Conservation (phyloP, 2,329 filamentous ascomycete species). For the Anthostomella pinea region DNA sequence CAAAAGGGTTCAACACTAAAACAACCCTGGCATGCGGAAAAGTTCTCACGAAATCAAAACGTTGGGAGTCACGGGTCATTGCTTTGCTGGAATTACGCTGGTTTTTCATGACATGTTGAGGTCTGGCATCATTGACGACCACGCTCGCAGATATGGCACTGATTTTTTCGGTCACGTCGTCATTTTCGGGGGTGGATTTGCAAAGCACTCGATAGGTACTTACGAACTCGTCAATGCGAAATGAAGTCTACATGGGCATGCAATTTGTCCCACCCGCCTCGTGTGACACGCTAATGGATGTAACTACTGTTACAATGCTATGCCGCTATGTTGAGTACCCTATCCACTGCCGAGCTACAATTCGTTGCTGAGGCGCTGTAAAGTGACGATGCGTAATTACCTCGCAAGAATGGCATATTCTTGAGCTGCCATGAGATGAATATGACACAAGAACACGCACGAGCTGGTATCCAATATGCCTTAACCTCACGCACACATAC, state of each 20-base stretch:
- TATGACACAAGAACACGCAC: too few species aligned
- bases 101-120: constrained; percentile 6
- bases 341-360: too few species aligned
- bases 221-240: not conserved
- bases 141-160: constrained; percentile 1
- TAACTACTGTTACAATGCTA: too few species aligned
- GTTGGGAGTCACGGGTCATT: constrained; percentile 20
- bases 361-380: too few species aligned
- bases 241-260: not conserved
- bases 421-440: too few species aligned
- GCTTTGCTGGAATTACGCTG: constrained; percentile 19
- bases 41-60: constrained; percentile 8
- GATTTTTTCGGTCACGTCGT: constrained; percentile 1
- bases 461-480: too few species aligned
- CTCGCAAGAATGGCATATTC: too few species aligned
- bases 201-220: not conserved
- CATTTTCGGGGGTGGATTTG: not conserved
- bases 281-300: too few species aligned
- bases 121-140: not conserved
- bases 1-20: constrained; percentile 11
- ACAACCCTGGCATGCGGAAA: constrained; percentile 18
- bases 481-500: too few species aligned
- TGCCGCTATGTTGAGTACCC: too few species aligned
- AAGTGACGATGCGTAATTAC: too few species aligned
- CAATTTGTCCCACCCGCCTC: too few species aligned